Evolutionary conservation across 1,284 basidiomycete species (phyloP).

Genomic region (Apiotrichum domesticum): DNA sequence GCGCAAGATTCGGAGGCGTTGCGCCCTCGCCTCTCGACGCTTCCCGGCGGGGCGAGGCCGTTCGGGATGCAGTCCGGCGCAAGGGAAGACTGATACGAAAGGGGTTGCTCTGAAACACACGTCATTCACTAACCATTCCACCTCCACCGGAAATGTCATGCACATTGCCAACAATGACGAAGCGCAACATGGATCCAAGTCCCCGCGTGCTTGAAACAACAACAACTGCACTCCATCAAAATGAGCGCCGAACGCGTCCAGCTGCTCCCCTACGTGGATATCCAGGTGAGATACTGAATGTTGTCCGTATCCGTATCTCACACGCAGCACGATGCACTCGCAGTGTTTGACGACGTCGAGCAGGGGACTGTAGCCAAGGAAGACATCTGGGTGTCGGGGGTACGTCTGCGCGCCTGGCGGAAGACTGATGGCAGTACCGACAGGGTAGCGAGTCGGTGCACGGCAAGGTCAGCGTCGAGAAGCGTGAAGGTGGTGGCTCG

Average conservation of each 20-base stretch:
- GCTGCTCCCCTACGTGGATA: constrained; percentile 33
- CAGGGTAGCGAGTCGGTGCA: constrained; percentile 33
- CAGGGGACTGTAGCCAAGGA: constrained; percentile 37
- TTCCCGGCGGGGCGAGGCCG: too few species aligned
- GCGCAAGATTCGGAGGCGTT: too few species aligned
- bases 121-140: too few species aligned
- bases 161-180: neutral
- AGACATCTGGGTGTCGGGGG: constrained; percentile 45
- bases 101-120: too few species aligned
- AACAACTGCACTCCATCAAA: neutral
- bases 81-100: too few species aligned
- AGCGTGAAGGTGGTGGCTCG: constrained; percentile 28
- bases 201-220: neutral
- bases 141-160: too few species aligned
- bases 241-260: constrained; percentile 19
- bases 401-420: constrained; percentile 16
- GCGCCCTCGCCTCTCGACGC: too few species aligned
- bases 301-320: neutral
- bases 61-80: too few species aligned
- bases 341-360: constrained; percentile 46
- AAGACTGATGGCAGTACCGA: constrained; percentile 30
- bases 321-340: constrained; percentile 40
- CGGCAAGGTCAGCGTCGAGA: constrained; percentile 34
- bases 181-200: too few species aligned
- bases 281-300: constrained; percentile 33